phyloP scores from a whole-genome alignment of 2,329 filamentous ascomycete species.

The Periconia sp. region DNA sequence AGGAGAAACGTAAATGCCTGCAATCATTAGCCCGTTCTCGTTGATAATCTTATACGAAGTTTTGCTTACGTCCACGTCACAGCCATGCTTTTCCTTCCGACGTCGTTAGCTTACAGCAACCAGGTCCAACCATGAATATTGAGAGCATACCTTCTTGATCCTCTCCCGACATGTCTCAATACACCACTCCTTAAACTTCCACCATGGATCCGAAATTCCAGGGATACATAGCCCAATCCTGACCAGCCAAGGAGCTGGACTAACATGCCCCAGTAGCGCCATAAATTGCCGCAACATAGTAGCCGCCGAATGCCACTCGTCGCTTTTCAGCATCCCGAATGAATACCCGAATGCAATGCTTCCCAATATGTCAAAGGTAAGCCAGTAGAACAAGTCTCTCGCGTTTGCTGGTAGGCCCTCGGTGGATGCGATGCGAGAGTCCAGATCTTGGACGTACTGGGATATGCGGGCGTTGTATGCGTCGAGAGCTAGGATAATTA shows the following conservation, averaged over 20 bases:
- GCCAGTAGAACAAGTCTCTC: conserved; percentile 9
- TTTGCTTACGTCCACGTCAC: neutral
- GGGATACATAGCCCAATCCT: conserved; percentile 4
- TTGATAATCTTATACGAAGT: neutral
- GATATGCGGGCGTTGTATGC: neutral
- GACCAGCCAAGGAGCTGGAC: conserved; percentile 8
- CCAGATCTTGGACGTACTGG: neutral
- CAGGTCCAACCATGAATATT: neutral
- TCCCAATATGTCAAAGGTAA: conserved; percentile 54
- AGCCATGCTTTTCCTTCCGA: neutral
- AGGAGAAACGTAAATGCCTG: too few relatives aligned
- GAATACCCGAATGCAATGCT: conserved; percentile 44
- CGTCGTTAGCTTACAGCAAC: neutral
- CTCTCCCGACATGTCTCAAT: neutral
- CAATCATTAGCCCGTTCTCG: too few relatives aligned
- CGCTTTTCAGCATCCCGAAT: conserved; percentile 35
- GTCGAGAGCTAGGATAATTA: neutral
- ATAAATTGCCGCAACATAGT: conserved; percentile 1
- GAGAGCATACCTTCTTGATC: neutral
- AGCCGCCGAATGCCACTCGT: conserved; percentile 10
- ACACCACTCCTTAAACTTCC: neutral
- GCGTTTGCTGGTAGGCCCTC: neutral
- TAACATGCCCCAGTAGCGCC: conserved; percentile 5
- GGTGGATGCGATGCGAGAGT: neutral
- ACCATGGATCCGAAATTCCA: neutral